These are phyloP conservation scores for Hygrophila difformis DNA, from an alignment of 257 asterid species.

Conservation along the genomic window DNA sequence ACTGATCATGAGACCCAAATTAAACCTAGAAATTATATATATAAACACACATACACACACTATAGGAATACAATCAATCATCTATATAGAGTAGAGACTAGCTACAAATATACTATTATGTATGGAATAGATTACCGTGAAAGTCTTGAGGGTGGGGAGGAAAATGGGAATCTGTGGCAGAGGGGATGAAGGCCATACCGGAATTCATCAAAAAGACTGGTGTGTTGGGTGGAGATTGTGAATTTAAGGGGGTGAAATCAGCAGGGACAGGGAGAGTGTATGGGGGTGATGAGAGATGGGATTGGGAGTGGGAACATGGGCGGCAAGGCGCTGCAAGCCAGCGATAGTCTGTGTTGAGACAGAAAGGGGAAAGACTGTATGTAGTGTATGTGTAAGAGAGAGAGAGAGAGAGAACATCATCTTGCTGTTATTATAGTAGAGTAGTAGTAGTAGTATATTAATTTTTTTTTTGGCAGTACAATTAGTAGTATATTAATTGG, in stretches of 20 bases:
- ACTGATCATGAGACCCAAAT: slow-evolving; percentile 17
- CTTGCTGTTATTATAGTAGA: too few species aligned
- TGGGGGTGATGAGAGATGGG: neutral
- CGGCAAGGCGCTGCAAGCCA: slow-evolving; percentile 68
- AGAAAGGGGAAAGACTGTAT: slow-evolving; percentile 16
- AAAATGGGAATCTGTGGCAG: slow-evolving; percentile 27
- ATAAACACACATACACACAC: too few species aligned
- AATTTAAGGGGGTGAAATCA: slow-evolving; percentile 13
- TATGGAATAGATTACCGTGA: slow-evolving; percentile 5
- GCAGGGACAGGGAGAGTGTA: slow-evolving; percentile 10
- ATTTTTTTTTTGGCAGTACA: too few species aligned
- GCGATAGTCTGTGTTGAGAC: slow-evolving; percentile 51
- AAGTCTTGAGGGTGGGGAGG: slow-evolving; percentile 44
- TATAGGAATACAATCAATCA: too few species aligned
- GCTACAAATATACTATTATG: too few species aligned
- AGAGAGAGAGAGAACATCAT: slow-evolving; percentile 34
- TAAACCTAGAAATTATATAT: too few species aligned
- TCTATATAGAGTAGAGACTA: too few species aligned
- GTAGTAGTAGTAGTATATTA: too few species aligned
- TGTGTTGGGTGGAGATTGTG: neutral
- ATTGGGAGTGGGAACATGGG: slow-evolving; percentile 44
- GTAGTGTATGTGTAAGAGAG: too few species aligned
- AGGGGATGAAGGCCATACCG: slow-evolving; percentile 39
- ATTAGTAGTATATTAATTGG: too few species aligned
- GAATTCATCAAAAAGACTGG: neutral